Evolutionary conservation across 306 rosid genomes (phyloP).

Genomic region (Prosopis cineraria): DNA sequence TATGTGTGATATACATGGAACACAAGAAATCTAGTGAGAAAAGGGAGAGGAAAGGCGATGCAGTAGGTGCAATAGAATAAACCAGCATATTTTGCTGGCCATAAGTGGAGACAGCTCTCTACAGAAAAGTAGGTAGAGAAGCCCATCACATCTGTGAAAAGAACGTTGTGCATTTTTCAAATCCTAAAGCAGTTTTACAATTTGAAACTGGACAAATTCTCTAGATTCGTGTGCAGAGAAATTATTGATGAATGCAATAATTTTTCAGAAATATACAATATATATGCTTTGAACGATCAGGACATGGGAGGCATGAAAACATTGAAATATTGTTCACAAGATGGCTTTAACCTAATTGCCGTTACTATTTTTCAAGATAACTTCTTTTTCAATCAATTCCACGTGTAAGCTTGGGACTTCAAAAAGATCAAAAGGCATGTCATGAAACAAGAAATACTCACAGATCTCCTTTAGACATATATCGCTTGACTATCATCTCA

Average conservation of each 20-base stretch:
- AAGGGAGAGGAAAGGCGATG: background rate
- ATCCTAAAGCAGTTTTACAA: constrained; percentile 1
- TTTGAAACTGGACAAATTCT: constrained; percentile 1
- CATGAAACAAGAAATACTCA: constrained; percentile 54
- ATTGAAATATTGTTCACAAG: background rate
- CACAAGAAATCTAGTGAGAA: constrained; percentile 19
- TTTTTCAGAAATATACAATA: background rate
- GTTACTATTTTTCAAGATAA: constrained; percentile 27
- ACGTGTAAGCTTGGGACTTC: constrained; percentile 2
- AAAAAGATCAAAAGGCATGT: constrained; percentile 8
- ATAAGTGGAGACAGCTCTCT: constrained; percentile 5
- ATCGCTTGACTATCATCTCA: constrained; percentile 99
- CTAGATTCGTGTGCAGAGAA: background rate
- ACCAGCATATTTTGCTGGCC: background rate
- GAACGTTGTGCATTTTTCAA: background rate
- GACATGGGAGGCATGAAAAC: background rate
- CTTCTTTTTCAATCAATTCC: background rate
- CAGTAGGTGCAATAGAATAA: background rate
- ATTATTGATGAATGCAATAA: background rate
- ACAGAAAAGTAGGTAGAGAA: background rate
- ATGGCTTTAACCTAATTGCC: constrained; percentile 19
- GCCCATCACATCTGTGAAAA: background rate
- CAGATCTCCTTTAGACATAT: constrained; percentile 98
- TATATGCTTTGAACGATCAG: constrained; percentile 13
- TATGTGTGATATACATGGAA: background rate